A percentile compares a stretch with the other conserved stretches of the same genome.
Evolutionary conservation across 306 rosid species (phyloP).

Genomic region (Acacia acuminata): DNA sequence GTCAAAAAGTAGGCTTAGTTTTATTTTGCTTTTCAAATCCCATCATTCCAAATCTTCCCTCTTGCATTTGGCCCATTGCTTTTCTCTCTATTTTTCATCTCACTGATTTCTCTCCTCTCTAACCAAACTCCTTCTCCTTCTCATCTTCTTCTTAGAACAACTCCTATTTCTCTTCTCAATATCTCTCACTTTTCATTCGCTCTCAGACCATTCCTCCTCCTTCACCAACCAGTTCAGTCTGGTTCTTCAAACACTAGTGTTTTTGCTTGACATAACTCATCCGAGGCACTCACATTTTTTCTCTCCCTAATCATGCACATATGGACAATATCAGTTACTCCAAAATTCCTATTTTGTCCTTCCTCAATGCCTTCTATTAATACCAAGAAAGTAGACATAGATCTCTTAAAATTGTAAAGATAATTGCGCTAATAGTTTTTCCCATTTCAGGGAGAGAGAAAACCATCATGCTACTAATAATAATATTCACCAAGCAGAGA

Average conservation of each 20-base stretch:
- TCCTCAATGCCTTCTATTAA: background rate
- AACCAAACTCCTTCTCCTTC: background rate
- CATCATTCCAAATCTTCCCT: background rate
- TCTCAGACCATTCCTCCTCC: background rate
- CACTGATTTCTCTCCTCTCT: background rate
- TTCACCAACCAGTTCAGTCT: background rate
- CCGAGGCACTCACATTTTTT: background rate
- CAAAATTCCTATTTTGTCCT: background rate
- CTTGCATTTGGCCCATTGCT: background rate
- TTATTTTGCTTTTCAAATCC: background rate
- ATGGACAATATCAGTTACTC: background rate
- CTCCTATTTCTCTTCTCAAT: background rate
- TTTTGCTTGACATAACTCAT: background rate
- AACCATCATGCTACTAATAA: background rate
- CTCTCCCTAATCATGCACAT: background rate
- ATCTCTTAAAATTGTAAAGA: background rate
- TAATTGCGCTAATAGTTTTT: background rate
- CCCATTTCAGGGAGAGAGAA: background rate
- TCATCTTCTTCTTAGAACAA: background rate
- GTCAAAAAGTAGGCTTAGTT: background rate
- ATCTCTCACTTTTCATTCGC: background rate
- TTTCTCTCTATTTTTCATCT: background rate
- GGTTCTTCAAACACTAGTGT: background rate
- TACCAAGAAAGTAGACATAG: background rate
- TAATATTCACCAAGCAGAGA: slow-evolving; percentile 4